Percentiles rank a stretch among this genome's conserved stretches.
Evolutionary conservation across 805 yeast species (phyloP).

Genomic region (Schwanniomyces vanrijiae): DNA sequence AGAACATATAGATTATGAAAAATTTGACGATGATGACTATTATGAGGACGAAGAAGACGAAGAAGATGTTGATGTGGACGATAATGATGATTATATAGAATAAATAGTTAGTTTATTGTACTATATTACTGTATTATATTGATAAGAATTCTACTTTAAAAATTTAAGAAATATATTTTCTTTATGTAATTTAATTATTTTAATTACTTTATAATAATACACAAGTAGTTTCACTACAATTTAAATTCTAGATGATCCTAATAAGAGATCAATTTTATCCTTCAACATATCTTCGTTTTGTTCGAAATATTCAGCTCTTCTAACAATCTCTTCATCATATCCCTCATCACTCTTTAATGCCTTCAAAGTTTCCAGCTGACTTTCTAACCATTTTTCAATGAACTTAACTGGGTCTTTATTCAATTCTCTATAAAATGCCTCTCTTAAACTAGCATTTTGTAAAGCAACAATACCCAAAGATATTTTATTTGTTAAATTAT

Average conservation of each 20-base stretch:
- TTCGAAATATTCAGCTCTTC: slow-evolving; percentile 76
- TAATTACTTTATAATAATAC: not conserved
- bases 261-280: slow-evolving; percentile 75
- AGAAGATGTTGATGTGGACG: slow-evolving; percentile 15
- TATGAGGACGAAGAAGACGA: slow-evolving; percentile 16
- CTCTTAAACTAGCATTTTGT: slow-evolving; percentile 60
- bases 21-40: slow-evolving; percentile 17
- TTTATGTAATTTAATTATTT: too few species aligned
- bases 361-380: slow-evolving; percentile 82
- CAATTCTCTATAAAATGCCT: slow-evolving; percentile 74
- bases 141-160: not conserved
- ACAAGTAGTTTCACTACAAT: not conserved
- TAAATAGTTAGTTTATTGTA: not conserved
- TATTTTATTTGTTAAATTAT: slow-evolving; percentile 42
- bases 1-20: slow-evolving; percentile 4
- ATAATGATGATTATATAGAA: slow-evolving; percentile 13
- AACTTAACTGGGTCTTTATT: slow-evolving; percentile 77
- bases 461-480: slow-evolving; percentile 52
- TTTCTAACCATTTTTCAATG: slow-evolving; percentile 69
- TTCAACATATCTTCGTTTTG: slow-evolving; percentile 66
- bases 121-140: not conserved
- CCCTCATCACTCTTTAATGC: slow-evolving; percentile 89
- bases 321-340: slow-evolving; percentile 81
- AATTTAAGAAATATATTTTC: too few species aligned
- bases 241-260: slow-evolving; percentile 55